These are phyloP conservation scores for Epichloe aotearoae DNA, from an alignment of 2,329 filamentous ascomycete genomes.

Conservation along the genomic window DNA sequence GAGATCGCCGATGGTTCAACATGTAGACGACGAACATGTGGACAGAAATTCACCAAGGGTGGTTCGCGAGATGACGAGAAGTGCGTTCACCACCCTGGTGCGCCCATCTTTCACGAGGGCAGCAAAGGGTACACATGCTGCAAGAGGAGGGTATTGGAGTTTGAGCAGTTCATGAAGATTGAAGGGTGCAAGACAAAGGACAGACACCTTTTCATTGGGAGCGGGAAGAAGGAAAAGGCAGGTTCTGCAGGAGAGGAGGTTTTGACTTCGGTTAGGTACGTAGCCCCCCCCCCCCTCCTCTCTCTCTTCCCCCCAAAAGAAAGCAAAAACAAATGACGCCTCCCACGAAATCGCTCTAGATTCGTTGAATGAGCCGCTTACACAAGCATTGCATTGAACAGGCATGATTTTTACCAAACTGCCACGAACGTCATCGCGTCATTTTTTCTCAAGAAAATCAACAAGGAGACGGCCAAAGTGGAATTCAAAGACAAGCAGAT, in stretches of 20 bases:
- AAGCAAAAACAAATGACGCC: neutral
- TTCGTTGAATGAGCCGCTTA: neutral
- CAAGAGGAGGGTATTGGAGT: constrained; percentile 87
- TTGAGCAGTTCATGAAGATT: constrained; percentile 96
- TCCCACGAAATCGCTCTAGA: neutral
- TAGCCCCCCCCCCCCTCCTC: neutral
- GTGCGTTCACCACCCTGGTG: constrained; percentile 81
- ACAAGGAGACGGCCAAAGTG: constrained; percentile 64
- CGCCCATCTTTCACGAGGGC: constrained; percentile 91
- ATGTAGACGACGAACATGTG: constrained; percentile 70
- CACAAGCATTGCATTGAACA: constrained; percentile 4
- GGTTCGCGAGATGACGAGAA: constrained; percentile 53
- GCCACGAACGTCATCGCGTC: constrained; percentile 72
- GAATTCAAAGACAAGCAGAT: constrained; percentile 52
- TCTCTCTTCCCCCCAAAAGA: neutral
- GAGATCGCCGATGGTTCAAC: constrained; percentile 60
- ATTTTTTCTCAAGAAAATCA: constrained; percentile 94
- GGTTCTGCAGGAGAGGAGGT: constrained; percentile 51
- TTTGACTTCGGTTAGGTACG: constrained; percentile 63
- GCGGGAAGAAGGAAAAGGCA: constrained; percentile 48
- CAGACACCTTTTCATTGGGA: constrained; percentile 74
- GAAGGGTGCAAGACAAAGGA: constrained; percentile 75
- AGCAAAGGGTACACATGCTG: constrained; percentile 98
- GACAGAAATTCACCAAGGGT: constrained; percentile 48
- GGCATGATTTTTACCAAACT: constrained; percentile 91